Base-by-base conservation (phyloP, 2,329 filamentous ascomycete species). In the Claviceps capensis region DNA sequence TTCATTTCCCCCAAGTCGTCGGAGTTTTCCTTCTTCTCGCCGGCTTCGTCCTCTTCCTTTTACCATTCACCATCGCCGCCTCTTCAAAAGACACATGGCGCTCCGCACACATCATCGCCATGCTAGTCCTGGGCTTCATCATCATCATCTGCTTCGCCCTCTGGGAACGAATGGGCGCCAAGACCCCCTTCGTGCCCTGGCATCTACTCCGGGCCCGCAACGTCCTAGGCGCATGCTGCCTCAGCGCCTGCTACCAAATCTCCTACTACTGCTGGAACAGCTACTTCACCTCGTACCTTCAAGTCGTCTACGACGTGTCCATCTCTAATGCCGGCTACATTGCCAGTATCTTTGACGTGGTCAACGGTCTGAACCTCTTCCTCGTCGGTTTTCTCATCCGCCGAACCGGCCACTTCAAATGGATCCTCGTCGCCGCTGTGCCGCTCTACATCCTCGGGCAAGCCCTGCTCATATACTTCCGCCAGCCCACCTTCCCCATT, bases 21-120 rank as follows among this genome's bases (percentile, higher is more conserved):
- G 81, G 81, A 0, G 71, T 83, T 34, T 52, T 83, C 30, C 64
- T 85, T 5, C 73, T 84, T 58, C 72, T 74, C 4, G 69, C 65
- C 4, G 82, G 80, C 5, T 71, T 83, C 19, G 71, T 74, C 2
- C 62, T 83, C 16, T 81, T 86, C 60, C 65, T 86, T 14, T 72
- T 87, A 0, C 82, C 83, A 0, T 79, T 87, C 60, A 82, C 73
- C 4, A 69, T 86, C 14, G 72, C 75, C 17, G 56, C 58, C 7
- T 59, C 62, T 2, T 72, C 74, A 0, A 72, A 71, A 14, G 62
- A 74, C 44, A 73, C 71, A 9, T 82, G 78, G 78, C 63, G 63
- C 22, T 71, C 73, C 0, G 67, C 62, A 43, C 73, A 75, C 56
- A 79, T 83, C 59, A 75, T 83, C 52, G 68, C 72, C 51, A 82